A percentile compares a stretch with the other conserved stretches of the same genome.
Evolutionary conservation across 148 eudicot genomes (phyloP).

Genomic region (Cornus kousa): DNA sequence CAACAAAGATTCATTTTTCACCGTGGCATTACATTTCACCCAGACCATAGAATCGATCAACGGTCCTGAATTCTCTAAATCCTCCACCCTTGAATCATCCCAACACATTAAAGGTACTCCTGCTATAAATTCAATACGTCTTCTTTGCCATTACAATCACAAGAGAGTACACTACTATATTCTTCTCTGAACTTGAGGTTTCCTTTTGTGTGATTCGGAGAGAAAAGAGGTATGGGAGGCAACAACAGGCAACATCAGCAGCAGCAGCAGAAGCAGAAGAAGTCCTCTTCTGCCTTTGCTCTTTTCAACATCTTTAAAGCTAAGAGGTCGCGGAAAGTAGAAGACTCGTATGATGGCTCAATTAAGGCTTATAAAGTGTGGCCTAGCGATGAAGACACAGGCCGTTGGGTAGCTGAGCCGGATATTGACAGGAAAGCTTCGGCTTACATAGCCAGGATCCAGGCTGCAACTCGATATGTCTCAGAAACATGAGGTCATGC

Average conservation of each 20-base stretch:
- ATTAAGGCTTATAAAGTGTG: constrained; percentile 17
- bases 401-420: constrained; percentile 52
- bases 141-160: no score
- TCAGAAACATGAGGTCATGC: not conserved
- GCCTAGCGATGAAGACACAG: constrained; percentile 30
- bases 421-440: constrained; percentile 44
- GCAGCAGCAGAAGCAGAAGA: constrained; percentile 29
- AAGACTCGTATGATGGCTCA: not conserved
- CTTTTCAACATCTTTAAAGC: constrained; percentile 41
- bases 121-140: no score
- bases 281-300: constrained; percentile 26
- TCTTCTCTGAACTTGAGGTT: no score
- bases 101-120: no score
- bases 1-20: no score
- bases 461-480: constrained; percentile 4
- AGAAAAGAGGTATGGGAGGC: no score
- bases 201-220: no score
- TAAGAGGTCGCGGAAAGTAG: constrained; percentile 19
- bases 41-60: no score
- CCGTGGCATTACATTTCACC: no score
- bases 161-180: no score
- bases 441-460: constrained; percentile 35
- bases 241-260: not conserved
- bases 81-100: no score
- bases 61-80: no score